phyloP scores from a whole-genome alignment of 2,329 filamentous ascomycete genomes.

The Colletotrichum melonis region DNA sequence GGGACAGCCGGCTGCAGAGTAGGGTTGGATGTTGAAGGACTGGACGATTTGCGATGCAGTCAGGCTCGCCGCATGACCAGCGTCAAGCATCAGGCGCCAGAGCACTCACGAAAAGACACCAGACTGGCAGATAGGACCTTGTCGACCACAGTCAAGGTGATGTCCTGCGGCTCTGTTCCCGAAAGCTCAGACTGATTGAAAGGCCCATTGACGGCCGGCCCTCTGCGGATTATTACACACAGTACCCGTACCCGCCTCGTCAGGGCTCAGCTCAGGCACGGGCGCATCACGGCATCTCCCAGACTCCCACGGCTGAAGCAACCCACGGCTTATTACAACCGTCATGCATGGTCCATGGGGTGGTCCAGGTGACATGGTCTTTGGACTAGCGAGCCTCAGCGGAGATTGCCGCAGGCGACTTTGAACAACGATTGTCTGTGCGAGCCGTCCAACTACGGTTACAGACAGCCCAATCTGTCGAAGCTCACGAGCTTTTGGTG shows the following conservation, averaged over 20 bases:
- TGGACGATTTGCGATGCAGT: background rate
- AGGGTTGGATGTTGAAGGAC: background rate
- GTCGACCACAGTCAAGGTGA: conserved; percentile 9
- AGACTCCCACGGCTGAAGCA: conserved; percentile 15
- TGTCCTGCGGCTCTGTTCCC: conserved; percentile 33
- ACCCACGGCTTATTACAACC: conserved; percentile 20
- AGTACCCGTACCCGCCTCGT: conserved; percentile 14
- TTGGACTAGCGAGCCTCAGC: conserved; percentile 18
- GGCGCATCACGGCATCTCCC: conserved; percentile 20
- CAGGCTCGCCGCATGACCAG: conserved; percentile 15
- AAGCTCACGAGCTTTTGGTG: conserved; percentile 24
- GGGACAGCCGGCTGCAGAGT: background rate
- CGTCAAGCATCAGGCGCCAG: conserved; percentile 14
- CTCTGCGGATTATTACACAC: conserved; percentile 3
- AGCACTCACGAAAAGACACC: background rate
- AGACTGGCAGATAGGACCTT: background rate
- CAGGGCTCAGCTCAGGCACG: conserved; percentile 28
- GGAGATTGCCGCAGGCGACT: conserved; percentile 33
- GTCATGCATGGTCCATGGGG: conserved; percentile 21
- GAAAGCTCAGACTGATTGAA: conserved; percentile 29
- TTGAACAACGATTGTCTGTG: conserved; percentile 26
- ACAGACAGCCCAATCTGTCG: conserved; percentile 22
- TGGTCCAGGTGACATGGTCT: conserved; percentile 4
- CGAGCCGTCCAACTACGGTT: conserved; percentile 20
- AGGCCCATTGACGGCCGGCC: conserved; percentile 22